These are phyloP conservation scores for Aegilops speltoides DNA, from an alignment of 176 grass and related monocot species.

Conservation along the genomic window DNA sequence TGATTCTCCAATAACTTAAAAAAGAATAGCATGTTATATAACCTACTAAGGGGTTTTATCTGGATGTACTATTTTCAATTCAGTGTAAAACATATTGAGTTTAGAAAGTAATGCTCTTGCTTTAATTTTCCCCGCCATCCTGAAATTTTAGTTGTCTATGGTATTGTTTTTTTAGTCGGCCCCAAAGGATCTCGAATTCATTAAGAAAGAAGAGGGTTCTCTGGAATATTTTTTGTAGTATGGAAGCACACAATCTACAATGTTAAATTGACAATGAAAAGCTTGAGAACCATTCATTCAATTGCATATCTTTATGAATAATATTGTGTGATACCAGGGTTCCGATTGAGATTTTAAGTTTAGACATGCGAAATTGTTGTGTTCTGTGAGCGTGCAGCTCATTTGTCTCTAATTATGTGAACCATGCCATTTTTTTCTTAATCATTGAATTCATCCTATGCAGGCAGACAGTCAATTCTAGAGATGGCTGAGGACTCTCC, in stretches of 20 bases:
- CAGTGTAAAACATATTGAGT: neutral
- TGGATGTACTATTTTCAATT: neutral
- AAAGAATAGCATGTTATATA: neutral
- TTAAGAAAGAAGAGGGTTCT: neutral
- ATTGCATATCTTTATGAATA: neutral
- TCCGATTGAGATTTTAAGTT: neutral
- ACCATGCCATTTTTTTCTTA: neutral
- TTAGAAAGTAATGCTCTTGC: neutral
- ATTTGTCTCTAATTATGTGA: neutral
- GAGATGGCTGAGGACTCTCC: too few relatives aligned
- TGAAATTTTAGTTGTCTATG: too few relatives aligned
- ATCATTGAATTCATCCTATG: neutral
- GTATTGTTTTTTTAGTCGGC: neutral
- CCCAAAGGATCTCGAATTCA: too few relatives aligned
- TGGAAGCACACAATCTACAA: neutral
- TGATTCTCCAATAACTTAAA: neutral
- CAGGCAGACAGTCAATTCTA: too few relatives aligned
- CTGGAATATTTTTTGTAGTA: neutral
- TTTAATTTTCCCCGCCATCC: neutral
- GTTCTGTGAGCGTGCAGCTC: neutral
- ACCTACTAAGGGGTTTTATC: neutral
- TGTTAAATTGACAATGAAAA: neutral
- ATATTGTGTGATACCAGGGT: neutral
- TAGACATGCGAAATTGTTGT: neutral
- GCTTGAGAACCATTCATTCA: neutral